A percentile compares a stretch with the other conserved stretches of the same genome.
Conservation (phyloP, 495 filamentous ascomycete genomes). For the Glonium stellatum region DNA sequence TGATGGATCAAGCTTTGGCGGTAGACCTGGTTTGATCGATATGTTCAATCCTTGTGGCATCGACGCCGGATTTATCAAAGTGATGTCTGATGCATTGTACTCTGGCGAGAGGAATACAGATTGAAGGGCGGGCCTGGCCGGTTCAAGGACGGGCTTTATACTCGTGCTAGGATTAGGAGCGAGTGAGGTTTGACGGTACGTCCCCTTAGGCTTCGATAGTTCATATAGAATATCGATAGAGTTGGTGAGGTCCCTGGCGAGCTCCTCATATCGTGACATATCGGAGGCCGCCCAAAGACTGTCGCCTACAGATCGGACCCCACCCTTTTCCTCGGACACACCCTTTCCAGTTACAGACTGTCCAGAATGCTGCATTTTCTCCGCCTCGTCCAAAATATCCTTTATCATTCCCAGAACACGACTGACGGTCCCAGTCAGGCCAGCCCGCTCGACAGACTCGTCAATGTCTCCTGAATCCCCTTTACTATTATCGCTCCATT, state of each 20-base stretch:
- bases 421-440: constrained; percentile 76
- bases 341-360: constrained; percentile 4
- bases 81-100: constrained; percentile 28
- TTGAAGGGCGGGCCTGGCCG: constrained; percentile 21
- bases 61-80: constrained; percentile 26
- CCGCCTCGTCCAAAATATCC: constrained; percentile 77
- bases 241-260: constrained; percentile 69
- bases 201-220: constrained; percentile 63
- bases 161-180: constrained; percentile 41
- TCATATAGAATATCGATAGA: constrained; percentile 89
- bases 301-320: constrained; percentile 20
- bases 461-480: constrained; percentile 72
- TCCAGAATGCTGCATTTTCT: constrained; percentile 53
- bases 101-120: constrained; percentile 22
- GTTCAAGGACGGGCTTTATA: constrained; percentile 38
- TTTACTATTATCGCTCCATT: constrained; percentile 72
- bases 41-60: background rate
- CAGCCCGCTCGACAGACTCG: constrained; percentile 73
- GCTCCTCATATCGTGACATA: constrained; percentile 55
- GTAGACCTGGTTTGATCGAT: constrained; percentile 11
- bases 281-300: constrained; percentile 48
- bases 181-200: constrained; percentile 18
- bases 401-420: constrained; percentile 88
- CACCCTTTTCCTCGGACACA: constrained; percentile 29
- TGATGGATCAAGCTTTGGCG: constrained; percentile 31